Base-by-base conservation (phyloP, 108 stramenopile species). In the Pseudonitzschia multistriata region DNA sequence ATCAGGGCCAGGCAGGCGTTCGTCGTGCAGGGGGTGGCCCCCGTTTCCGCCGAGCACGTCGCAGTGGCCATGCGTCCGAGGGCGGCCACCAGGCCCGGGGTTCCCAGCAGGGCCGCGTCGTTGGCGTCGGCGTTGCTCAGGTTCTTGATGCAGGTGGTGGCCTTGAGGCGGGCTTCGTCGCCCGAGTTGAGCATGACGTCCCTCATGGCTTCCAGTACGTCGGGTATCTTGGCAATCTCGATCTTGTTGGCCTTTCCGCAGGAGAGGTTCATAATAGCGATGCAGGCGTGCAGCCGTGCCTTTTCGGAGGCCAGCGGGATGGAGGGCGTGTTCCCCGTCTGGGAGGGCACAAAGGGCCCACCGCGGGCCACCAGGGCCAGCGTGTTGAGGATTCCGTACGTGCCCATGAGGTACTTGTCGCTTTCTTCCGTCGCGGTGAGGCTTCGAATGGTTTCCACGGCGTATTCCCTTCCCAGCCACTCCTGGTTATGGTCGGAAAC, bases 181-280 rank as follows among this genome's bases (percentile, higher is more conserved):
- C 74, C 76, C 24, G 79, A 74, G 30, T 74, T 77, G 11, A 87
- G 65, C 93, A 94, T 94, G 68, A 92, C 93, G 74, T 94, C 90
- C 22, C 90, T 66, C 93, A 94, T 94, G 24, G 86, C 85, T 71
- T 88, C 88, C 36, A 94, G 66, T 6, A 94, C 85, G 11, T 85
- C 85, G 7, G 86, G 68, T 29, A 90, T 70, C 31, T 79, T 76
- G 42, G 93, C 88, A 78, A 94, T 94, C 73, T 91, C 90, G 66
- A 92, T 82, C 79, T 94, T 94, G 72, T 92, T 94, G 25, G 86
- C 86, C 78, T 94, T 94, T 39, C 93, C 93, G 68, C 93, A 94
- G 60, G 88, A 89, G 68, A 94, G 74, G 56, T 94, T 91, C 93
- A 94, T 94, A 33, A 94, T 91, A 53, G 93, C 93, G 67, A 94